Conservation (phyloP, 2,329 filamentous ascomycete species). For the Fusarium sp. region DNA sequence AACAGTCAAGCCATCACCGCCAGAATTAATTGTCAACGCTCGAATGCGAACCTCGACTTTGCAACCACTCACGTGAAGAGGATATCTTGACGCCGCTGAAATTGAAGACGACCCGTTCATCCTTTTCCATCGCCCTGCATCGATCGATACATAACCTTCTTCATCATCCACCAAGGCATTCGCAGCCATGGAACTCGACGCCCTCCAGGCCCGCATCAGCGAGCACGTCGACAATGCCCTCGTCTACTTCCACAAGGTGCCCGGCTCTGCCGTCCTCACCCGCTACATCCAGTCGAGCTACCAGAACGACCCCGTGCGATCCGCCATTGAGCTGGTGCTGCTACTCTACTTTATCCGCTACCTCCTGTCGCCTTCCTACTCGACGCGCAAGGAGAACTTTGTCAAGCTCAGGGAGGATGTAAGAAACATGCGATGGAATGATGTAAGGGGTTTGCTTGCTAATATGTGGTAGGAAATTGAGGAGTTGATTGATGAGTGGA, state of each 20-base stretch:
- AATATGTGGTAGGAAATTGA: slow-evolving; percentile 78
- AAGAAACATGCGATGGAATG: background rate
- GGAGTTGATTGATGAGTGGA: slow-evolving; percentile 96
- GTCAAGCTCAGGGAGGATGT: slow-evolving; percentile 87
- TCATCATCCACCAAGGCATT: background rate
- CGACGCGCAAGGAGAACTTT: slow-evolving; percentile 88
- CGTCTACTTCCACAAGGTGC: slow-evolving; percentile 85
- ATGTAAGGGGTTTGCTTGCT: background rate
- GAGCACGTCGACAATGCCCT: slow-evolving; percentile 63
- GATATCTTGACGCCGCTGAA: background rate
- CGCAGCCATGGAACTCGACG: slow-evolving; percentile 69
- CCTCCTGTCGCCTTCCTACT: slow-evolving; percentile 90
- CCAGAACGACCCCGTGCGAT: slow-evolving; percentile 95
- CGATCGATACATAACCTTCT: background rate
- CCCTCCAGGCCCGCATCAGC: slow-evolving; percentile 63
- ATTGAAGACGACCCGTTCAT: background rate
- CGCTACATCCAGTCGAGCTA: slow-evolving; percentile 98
- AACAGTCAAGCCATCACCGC: slow-evolving; percentile 11
- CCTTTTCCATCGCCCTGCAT: background rate
- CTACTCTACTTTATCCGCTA: slow-evolving; percentile 97
- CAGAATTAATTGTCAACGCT: background rate
- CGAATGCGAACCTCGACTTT: background rate
- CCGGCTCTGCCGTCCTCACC: slow-evolving; percentile 91
- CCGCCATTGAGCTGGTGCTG: slow-evolving; percentile 90
- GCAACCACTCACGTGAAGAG: slow-evolving; percentile 1